Percentiles rank a stretch among this genome's conserved stretches.
Evolutionary conservation across 2,329 filamentous ascomycete genomes (phyloP).

Genomic region (Colletotrichum melonis): DNA sequence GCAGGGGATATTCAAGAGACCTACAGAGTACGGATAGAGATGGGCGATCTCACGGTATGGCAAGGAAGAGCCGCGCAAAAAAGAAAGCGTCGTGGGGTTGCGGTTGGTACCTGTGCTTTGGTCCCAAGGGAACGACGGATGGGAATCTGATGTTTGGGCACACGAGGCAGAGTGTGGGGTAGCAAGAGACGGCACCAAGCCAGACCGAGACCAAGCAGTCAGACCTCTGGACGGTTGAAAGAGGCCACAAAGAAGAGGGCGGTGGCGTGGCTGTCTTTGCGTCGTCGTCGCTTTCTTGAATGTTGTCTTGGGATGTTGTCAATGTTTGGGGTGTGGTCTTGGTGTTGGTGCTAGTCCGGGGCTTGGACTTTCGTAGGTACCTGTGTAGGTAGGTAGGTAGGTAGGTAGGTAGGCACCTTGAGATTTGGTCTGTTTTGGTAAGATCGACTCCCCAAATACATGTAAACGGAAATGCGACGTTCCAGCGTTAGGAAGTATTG

Average conservation of each 20-base stretch:
- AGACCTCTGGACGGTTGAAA: neutral
- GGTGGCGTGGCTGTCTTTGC: conserved; percentile 1
- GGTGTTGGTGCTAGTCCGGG: neutral
- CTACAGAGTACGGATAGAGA: neutral
- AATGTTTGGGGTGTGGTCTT: neutral
- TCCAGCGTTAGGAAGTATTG: neutral
- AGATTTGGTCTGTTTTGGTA: neutral
- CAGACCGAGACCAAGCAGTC: neutral
- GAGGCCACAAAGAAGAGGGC: conserved; percentile 9
- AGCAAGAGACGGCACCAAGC: neutral
- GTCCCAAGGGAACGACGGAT: neutral
- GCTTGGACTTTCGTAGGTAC: neutral
- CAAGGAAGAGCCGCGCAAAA: neutral
- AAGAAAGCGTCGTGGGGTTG: neutral
- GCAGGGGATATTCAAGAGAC: neutral
- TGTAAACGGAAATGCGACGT: neutral
- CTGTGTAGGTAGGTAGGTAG: too few species aligned
- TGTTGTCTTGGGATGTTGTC: neutral
- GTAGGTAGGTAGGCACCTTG: too few species aligned
- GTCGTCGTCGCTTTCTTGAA: neutral
- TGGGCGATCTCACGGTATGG: neutral
- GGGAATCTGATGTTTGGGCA: conserved; percentile 3
- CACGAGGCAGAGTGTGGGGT: conserved; percentile 32
- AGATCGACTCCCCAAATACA: too few species aligned
- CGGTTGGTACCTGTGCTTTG: neutral